Evolutionary conservation across 2,329 filamentous ascomycete genomes (phyloP).

Genomic region (Aureobasidium sp.): DNA sequence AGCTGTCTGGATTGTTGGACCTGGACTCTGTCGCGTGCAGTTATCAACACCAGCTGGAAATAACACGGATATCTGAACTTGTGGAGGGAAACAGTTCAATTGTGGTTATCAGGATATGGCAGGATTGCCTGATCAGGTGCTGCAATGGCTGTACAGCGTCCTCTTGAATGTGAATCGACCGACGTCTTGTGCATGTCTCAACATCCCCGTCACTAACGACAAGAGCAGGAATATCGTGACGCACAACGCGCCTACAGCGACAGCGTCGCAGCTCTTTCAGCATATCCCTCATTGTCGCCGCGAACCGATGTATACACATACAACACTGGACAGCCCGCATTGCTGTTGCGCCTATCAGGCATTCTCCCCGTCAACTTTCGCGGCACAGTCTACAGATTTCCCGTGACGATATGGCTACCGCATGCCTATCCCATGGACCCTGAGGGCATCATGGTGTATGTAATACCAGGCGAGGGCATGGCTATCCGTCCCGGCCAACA

Average conservation of each 20-base stretch:
- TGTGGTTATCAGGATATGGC: slow-evolving; percentile 31
- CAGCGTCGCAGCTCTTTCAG: slow-evolving; percentile 70
- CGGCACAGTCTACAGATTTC: slow-evolving; percentile 82
- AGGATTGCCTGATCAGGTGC: slow-evolving; percentile 75
- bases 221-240: slow-evolving; percentile 77
- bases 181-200: background rate
- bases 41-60: background rate
- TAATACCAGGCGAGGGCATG: slow-evolving; percentile 84
- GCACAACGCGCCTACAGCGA: slow-evolving; percentile 90
- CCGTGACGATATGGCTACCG: slow-evolving; percentile 86
- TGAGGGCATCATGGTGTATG: slow-evolving; percentile 79
- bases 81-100: background rate
- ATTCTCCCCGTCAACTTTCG: slow-evolving; percentile 89
- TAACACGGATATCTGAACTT: background rate
- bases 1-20: background rate
- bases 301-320: slow-evolving; percentile 95
- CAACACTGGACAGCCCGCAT: slow-evolving; percentile 75
- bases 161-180: slow-evolving; percentile 31
- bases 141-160: slow-evolving; percentile 94
- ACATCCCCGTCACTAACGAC: slow-evolving; percentile 18
- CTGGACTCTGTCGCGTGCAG: background rate
- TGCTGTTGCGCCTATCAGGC: slow-evolving; percentile 78
- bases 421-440: slow-evolving; percentile 78
- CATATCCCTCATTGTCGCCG: slow-evolving; percentile 71
- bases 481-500: slow-evolving; percentile 85